phyloP scores from a whole-genome alignment of 345 rosid genomes.

The Cardamine chenopodiifolia region DNA sequence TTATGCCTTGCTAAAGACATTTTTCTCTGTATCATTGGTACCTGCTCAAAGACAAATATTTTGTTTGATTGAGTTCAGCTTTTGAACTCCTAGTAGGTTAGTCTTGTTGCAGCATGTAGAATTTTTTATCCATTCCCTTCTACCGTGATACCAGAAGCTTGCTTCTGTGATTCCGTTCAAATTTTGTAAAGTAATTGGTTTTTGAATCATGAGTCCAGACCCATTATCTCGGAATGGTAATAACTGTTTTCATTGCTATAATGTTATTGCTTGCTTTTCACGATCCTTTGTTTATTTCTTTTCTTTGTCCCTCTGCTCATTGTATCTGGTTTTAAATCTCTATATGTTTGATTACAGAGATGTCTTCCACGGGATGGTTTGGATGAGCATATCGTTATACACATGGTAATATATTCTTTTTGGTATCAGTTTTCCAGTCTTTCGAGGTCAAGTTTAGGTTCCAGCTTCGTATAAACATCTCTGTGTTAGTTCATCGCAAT shows the following conservation, averaged over 20 bases:
- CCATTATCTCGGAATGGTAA: background rate
- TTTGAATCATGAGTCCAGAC: background rate
- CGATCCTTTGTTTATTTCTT: rapidly evolving
- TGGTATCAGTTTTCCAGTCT: background rate
- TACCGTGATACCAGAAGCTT: background rate
- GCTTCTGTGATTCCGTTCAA: background rate
- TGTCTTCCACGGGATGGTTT: conserved; percentile 80
- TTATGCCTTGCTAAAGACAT: background rate
- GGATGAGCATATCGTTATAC: conserved; percentile 88
- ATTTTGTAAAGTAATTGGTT: background rate
- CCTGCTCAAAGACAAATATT: background rate
- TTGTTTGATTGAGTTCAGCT: background rate
- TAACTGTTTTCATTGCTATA: background rate
- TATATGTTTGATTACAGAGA: conserved; percentile 56
- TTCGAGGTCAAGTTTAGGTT: background rate
- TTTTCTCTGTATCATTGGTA: background rate
- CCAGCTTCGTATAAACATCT: background rate
- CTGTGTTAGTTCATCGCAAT: background rate
- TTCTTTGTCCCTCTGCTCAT: background rate
- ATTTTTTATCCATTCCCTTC: background rate
- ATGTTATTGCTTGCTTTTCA: background rate
- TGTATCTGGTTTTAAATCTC: conserved; percentile 4
- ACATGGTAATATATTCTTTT: conserved; percentile 55
- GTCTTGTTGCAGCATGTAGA: background rate
- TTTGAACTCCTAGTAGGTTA: conserved; percentile 9